phyloP scores from a whole-genome alignment of 176 grass and related monocot species.

The sorghum (Sorghum bicolor) region Sorghum_bicolor_NCBIv3 NC_012873.2:54761001-54761500 shows the following conservation, averaged over 20 bases:
- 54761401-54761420: too few species aligned
- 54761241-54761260: neutral
- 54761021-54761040: neutral
- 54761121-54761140: neutral
- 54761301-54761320: neutral
- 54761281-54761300: neutral
- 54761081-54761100: constrained; percentile 19
- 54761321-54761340: neutral
- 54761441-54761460: too few species aligned
- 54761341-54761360: neutral
- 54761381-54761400: neutral
- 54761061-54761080: constrained; percentile 42
- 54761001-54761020: neutral
- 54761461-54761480: too few species aligned
- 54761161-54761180: neutral
- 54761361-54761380: neutral
- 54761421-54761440: too few species aligned
- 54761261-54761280: neutral
- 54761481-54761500: too few species aligned
- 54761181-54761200: neutral
- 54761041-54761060: neutral
- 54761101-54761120: constrained; percentile 7
- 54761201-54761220: neutral
- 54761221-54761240: neutral
- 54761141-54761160: neutral